Evolutionary conservation across 1,284 basidiomycete genomes (phyloP), one percentile per base, ranked within the genome.

Genomic region (Grifola frondosa): DNA sequence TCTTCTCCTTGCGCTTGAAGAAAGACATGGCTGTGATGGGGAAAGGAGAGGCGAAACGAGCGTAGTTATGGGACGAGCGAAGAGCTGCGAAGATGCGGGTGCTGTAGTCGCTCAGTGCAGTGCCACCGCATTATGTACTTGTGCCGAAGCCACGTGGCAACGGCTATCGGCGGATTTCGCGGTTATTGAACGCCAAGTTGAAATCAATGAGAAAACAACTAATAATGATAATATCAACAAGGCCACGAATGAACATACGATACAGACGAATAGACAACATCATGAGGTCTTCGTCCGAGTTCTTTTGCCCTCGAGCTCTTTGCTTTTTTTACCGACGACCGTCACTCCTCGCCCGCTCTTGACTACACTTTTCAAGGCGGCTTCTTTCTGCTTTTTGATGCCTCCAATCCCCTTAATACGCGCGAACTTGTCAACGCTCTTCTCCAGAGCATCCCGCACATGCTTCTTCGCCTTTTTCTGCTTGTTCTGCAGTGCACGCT

Each of bases 301-400:
- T 34, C 56, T 61, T 48, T 68, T 69, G 43, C 53, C 54, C 34
- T 57, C 48, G 28, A 62, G 47, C 43, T 66, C 67, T 47, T 72
- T 72, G 30, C 59, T 68, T 48, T 70, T 70, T 66, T 93, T 95
- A 13, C 92, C 91, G 38, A 96, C 80, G 22, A 95, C 83, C 0
- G 91, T 94, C 25, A 91, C 81, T 1, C 92, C 91, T 62, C 86
- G 91, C 1, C 92, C 91, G 39, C 69, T 77, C 69, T 91, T 93
- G 39, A 94, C 84, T 15, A 94, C 71, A 46, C 75, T 84, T 62
- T 82, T 79, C 50, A 94, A 65, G 13, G 90, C 91, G 22, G 78
- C 80, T 52, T 89, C 80, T 66, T 94, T 95, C 65, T 94, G 84
- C 57, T 81, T 84, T 63, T 86, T 90, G 20, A 80, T 75, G 28